Base-by-base conservation (phyloP, 2,329 filamentous ascomycete species). In the Bertia moriformis region DNA sequence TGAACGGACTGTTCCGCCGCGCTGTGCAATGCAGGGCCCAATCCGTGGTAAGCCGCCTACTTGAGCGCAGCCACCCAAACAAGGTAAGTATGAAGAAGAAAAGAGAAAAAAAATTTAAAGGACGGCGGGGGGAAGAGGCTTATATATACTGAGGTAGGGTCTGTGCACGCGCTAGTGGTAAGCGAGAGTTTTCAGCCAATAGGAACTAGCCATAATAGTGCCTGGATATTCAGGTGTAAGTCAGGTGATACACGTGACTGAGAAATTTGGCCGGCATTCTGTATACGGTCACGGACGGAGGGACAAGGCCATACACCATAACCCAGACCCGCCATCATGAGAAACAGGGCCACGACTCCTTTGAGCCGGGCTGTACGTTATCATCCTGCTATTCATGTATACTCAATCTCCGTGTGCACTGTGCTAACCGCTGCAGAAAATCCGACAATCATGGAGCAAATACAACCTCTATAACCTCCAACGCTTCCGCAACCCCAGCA, bases 361-460 rank as follows among this genome's bases (percentile, higher is more conserved):
- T 17, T 35, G 32, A 12, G 10, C 32, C 10, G 17, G 32, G 32
- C 10, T 13, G 32, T 35, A 35, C n/a, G 24, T 29, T 29, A 29
- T 29, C 24, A 10, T 29, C 10, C 24, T 29, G 7, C n/a, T n/a
- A n/a, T n/a, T n/a, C n/a, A n/a, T n/a, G n/a, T n/a, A n/a, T n/a
- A n/a, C n/a, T n/a, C n/a, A n/a, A n/a, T n/a, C n/a, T n/a, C n/a
- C n/a, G n/a, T n/a, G n/a, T n/a, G n/a, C n/a, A n/a, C n/a, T n/a
- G n/a, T n/a, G n/a, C n/a, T n/a, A n/a, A n/a, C n/a, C n/a, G 10
- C 12, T 29, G 7, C 17, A 96, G 88, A 93, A 86, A 83, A 59
- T 94, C 59, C 82, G 89, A 52, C 84, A 91, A 67, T 86, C 87
- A 67, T 95, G 89, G 91, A 93, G 86, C 69, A 93, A 94, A 66